Evolutionary conservation across 176 grass and related monocot genomes (phyloP).

Genomic region (Triticum monococcum): DNA sequence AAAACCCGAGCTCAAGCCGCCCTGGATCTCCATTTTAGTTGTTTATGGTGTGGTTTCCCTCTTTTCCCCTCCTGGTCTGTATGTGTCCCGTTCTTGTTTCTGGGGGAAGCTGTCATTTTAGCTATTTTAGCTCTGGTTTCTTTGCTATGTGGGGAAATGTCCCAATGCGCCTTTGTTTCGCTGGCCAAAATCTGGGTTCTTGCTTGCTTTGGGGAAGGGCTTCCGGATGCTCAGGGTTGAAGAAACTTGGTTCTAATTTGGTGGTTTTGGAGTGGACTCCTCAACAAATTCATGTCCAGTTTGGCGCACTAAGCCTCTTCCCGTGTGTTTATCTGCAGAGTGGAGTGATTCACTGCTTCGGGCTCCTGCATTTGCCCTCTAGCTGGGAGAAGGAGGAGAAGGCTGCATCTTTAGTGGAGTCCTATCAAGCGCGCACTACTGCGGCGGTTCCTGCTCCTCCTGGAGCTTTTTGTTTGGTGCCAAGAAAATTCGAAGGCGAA

Average conservation of each 20-base stretch:
- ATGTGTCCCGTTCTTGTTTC: background rate
- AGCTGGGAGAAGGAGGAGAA: background rate
- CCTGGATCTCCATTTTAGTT: conserved; percentile 37
- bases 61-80: background rate
- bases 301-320: background rate
- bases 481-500: background rate
- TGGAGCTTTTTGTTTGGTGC: background rate
- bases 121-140: no score
- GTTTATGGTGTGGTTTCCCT: conserved; percentile 7
- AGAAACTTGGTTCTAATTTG: conserved; percentile 3
- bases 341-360: background rate
- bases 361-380: background rate
- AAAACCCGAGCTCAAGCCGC: background rate
- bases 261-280: background rate
- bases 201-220: background rate
- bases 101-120: no score
- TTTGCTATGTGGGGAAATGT: background rate
- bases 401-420: conserved; percentile 20
- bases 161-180: conserved; percentile 15
- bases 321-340: background rate
- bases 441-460: no score
- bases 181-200: conserved; percentile 20
- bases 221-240: conserved; percentile 13
- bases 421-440: no score
- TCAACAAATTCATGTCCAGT: conserved; percentile 9